A percentile compares a stretch with the other conserved stretches of the same genome.
Evolutionary conservation across 208 protist genomes (phyloP).

Genomic region (Endotrypanum monterogeii): DNA sequence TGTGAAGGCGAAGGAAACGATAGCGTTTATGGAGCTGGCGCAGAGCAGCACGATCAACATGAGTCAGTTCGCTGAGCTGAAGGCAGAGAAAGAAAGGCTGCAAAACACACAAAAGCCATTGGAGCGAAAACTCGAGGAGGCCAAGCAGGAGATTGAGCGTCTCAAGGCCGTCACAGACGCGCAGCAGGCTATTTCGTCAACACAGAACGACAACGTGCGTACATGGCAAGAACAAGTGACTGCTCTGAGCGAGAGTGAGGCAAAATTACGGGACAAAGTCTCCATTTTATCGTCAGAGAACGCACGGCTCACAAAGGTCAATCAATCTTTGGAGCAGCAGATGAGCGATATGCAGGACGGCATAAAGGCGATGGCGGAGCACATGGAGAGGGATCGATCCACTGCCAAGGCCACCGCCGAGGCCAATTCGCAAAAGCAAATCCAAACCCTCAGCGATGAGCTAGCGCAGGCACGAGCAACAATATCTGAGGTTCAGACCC

Average conservation of each 20-base stretch:
- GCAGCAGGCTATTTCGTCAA: constrained; percentile 55
- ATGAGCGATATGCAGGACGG: constrained; percentile 88
- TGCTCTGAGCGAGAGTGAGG: constrained; percentile 55
- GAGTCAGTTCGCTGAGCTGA: constrained; percentile 80
- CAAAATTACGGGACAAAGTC: constrained; percentile 61
- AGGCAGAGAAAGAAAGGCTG: constrained; percentile 72
- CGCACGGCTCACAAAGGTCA: constrained; percentile 61
- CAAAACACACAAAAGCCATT: constrained; percentile 72
- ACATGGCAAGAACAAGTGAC: constrained; percentile 60
- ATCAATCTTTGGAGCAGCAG: constrained; percentile 72
- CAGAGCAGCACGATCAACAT: constrained; percentile 79
- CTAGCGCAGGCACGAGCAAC: constrained; percentile 47
- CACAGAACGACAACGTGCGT: constrained; percentile 68
- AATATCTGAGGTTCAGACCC: constrained; percentile 31
- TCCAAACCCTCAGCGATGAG: constrained; percentile 43
- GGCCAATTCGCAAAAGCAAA: constrained; percentile 49
- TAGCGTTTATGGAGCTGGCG: constrained; percentile 87
- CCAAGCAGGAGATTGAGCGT: constrained; percentile 64
- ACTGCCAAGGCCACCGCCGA: constrained; percentile 44
- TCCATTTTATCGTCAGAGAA: constrained; percentile 52
- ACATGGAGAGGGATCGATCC: constrained; percentile 69
- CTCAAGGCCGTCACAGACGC: constrained; percentile 61
- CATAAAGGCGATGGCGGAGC: constrained; percentile 82
- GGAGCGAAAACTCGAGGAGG: constrained; percentile 66
- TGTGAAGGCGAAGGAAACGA: constrained; percentile 88